These are phyloP conservation scores for Naegleria lovaniensis DNA, from an alignment of 208 protist species.

Conservation along the genomic window DNA sequence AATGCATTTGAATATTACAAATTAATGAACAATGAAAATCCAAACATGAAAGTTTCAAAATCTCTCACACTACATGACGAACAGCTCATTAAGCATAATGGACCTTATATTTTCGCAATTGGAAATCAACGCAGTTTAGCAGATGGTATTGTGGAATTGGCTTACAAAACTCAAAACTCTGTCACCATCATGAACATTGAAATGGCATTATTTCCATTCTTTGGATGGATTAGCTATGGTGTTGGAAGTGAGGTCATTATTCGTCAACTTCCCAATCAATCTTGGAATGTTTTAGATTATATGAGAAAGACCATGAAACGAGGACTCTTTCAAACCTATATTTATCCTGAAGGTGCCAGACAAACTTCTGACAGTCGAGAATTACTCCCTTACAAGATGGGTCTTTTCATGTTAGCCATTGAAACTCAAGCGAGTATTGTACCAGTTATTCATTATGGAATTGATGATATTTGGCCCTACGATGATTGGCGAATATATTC, in stretches of 20 bases:
- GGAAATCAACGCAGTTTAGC: background rate
- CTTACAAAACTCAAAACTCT: background rate
- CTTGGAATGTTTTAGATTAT: background rate
- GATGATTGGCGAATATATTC: background rate
- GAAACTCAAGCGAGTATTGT: background rate
- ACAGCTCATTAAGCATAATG: background rate
- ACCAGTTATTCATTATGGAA: background rate
- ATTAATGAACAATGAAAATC: background rate
- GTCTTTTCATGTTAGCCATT: background rate
- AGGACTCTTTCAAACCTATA: background rate
- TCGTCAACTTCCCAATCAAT: background rate
- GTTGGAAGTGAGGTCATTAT: background rate
- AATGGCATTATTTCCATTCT: background rate
- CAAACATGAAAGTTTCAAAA: background rate
- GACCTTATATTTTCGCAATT: background rate
- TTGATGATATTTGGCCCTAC: background rate
- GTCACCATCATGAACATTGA: background rate
- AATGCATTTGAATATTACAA: background rate
- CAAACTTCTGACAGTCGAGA: background rate
- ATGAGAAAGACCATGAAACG: background rate
- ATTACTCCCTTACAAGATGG: background rate
- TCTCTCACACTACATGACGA: background rate
- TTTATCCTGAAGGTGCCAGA: background rate
- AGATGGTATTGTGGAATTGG: background rate
- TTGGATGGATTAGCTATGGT: conserved; percentile 3